Percentiles rank a stretch among this genome's conserved stretches.
Evolutionary conservation across 169 alveolate genomes (phyloP).

Genomic region (Cryptosporidium muris): DNA sequence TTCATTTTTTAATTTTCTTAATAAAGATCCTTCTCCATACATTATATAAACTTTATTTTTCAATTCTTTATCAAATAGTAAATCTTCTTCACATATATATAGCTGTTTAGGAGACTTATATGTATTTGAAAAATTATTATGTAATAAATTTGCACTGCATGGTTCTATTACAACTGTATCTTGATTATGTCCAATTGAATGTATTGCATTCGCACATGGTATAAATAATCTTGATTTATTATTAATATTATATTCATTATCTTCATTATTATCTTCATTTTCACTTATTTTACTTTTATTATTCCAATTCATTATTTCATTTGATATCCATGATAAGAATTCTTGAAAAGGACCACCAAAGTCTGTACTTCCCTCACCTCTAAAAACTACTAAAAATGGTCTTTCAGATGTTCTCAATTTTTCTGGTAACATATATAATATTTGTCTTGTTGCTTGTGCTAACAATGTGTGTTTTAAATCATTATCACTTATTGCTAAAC

Average conservation of each 20-base stretch:
- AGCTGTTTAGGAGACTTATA: constrained; percentile 14
- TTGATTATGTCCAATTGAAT: constrained; percentile 87
- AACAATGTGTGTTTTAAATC: constrained; percentile 72
- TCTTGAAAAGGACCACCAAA: constrained; percentile 94
- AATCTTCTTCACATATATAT: constrained; percentile 50
- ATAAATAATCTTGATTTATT: constrained; percentile 64
- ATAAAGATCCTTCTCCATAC: neutral
- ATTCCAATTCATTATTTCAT: constrained; percentile 86
- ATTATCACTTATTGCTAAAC: constrained; percentile 79
- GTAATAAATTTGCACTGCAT: too few relatives aligned
- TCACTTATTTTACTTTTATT: constrained; percentile 5
- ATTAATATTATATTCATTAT: neutral
- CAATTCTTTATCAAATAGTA: constrained; percentile 2
- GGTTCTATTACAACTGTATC: constrained; percentile 80
- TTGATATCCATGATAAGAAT: constrained; percentile 84
- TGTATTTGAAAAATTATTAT: constrained; percentile 10
- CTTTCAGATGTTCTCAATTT: constrained; percentile 82
- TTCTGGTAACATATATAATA: constrained; percentile 75
- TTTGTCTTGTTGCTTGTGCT: constrained; percentile 80
- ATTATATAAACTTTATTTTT: neutral
- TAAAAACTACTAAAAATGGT: constrained; percentile 90
- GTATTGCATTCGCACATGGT: constrained; percentile 85
- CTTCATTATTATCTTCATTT: neutral
- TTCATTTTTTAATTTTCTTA: constrained; percentile 54
- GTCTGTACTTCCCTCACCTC: constrained; percentile 92